Conservation (phyloP, 208 protist genomes). For the Trypanosoma grayi region DNA sequence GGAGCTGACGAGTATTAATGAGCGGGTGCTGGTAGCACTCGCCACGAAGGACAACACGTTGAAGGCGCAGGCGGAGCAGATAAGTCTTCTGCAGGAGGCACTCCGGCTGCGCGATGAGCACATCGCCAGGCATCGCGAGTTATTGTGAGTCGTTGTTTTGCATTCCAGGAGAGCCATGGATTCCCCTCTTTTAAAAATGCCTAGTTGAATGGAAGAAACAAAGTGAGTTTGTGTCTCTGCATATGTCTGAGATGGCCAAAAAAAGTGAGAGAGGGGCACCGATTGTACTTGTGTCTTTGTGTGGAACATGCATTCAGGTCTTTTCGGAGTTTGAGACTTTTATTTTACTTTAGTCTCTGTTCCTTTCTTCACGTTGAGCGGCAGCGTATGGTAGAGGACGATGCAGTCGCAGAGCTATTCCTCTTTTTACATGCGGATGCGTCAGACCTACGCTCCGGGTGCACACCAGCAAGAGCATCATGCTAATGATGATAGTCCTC, state of each 20-base stretch:
- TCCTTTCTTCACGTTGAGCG: no score
- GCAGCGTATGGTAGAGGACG: neutral
- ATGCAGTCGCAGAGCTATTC: slow-evolving; percentile 17
- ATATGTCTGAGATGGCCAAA: no score
- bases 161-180: neutral
- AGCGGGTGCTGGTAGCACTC: slow-evolving; percentile 74
- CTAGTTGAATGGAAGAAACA: no score
- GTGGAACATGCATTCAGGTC: no score
- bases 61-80: slow-evolving; percentile 55
- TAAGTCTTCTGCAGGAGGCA: slow-evolving; percentile 69
- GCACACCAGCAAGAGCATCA: no score
- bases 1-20: slow-evolving; percentile 80
- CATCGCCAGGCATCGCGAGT: slow-evolving; percentile 56
- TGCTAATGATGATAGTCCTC: neutral
- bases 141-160: slow-evolving; percentile 29
- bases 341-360: no score
- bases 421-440: slow-evolving; percentile 12
- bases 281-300: no score
- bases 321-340: no score
- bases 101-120: slow-evolving; percentile 69
- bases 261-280: no score
- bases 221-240: no score
- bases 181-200: neutral
- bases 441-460: slow-evolving; percentile 1
- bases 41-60: slow-evolving; percentile 78